Percentiles rank a stretch among this genome's conserved stretches.
phyloP scores from a whole-genome alignment of 2,329 filamentous ascomycete species.

The Aureobasidium uvarum region DNA sequence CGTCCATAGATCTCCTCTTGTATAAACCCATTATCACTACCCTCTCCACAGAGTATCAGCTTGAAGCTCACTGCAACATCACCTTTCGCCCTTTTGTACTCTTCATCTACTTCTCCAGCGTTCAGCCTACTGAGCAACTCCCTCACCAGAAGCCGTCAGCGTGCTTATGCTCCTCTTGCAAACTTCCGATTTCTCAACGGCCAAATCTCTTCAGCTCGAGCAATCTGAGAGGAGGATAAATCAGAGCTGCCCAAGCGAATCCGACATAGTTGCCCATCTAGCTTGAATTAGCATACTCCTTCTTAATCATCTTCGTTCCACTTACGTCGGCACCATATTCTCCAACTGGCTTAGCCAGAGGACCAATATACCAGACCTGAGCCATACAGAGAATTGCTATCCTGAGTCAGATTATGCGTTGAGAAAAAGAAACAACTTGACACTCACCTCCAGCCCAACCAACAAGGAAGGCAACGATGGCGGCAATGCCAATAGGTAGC shows the following conservation, averaged over 20 bases:
- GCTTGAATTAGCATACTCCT: not conserved
- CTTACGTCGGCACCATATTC: conserved; percentile 58
- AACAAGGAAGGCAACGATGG: conserved; percentile 59
- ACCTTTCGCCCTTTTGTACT: too few species aligned
- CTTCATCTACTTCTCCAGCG: too few species aligned
- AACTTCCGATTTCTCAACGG: conserved; percentile 37
- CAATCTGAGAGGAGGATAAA: conserved; percentile 56
- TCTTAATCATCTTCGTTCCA: not conserved
- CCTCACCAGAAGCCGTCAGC: too few species aligned
- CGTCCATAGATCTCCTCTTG: too few species aligned
- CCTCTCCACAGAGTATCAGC: too few species aligned
- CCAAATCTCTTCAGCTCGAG: conserved; percentile 53
- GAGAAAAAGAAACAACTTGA: not conserved
- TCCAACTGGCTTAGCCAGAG: conserved; percentile 58
- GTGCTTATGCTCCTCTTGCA: too few species aligned
- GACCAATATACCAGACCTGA: conserved; percentile 67
- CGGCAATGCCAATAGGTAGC: conserved; percentile 62
- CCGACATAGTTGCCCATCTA: conserved; percentile 60
- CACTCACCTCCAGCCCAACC: conserved; percentile 58
- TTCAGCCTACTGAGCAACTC: too few species aligned
- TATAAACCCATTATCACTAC: too few species aligned
- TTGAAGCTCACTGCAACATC: too few species aligned
- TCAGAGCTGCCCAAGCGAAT: conserved; percentile 58
- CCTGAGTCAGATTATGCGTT: conserved; percentile 31
- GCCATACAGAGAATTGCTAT: conserved; percentile 61